Evolutionary conservation across 2,329 filamentous ascomycete genomes (phyloP).

Genomic region (Colletotrichum lupini): DNA sequence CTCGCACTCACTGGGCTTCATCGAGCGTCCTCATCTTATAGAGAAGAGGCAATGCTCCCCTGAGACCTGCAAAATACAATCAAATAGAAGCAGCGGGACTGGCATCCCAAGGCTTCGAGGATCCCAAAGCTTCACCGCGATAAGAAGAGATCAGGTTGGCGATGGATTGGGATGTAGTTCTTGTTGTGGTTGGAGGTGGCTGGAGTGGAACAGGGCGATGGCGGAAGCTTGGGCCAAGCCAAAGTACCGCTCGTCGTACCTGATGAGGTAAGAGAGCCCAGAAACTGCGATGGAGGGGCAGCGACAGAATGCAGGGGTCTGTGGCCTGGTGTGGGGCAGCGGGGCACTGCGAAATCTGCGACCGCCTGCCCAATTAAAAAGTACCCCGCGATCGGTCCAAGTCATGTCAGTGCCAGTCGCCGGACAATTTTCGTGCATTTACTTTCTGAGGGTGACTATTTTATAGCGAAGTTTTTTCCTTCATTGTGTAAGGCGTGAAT

Average conservation of each 20-base stretch:
- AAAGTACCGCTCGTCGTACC: slow-evolving; percentile 9
- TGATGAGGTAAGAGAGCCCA: slow-evolving; percentile 18
- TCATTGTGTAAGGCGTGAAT: neutral
- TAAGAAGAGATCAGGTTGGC: neutral
- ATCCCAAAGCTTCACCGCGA: slow-evolving; percentile 2
- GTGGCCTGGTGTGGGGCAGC: neutral
- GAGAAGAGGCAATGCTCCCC: slow-evolving; percentile 1
- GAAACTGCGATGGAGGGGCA: neutral
- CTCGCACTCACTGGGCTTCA: slow-evolving; percentile 31
- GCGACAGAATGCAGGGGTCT: neutral
- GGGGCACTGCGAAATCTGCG: slow-evolving; percentile 3
- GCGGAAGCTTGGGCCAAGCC: slow-evolving; percentile 31
- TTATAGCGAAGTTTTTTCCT: neutral
- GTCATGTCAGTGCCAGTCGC: slow-evolving; percentile 18
- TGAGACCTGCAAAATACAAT: slow-evolving; percentile 1
- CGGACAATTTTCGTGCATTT: neutral
- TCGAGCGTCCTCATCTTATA: slow-evolving; percentile 27
- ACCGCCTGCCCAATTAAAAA: slow-evolving; percentile 22
- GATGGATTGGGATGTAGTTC: slow-evolving; percentile 21
- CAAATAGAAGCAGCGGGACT: slow-evolving; percentile 1
- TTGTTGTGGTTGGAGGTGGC: slow-evolving; percentile 23
- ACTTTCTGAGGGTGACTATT: neutral
- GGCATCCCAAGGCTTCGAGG: slow-evolving; percentile 20
- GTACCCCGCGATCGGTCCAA: slow-evolving; percentile 22
- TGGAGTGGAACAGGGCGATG: slow-evolving; percentile 26